Evolutionary conservation across 495 filamentous ascomycete genomes (phyloP).

Genomic region (Hypoxylon lenormandii): DNA sequence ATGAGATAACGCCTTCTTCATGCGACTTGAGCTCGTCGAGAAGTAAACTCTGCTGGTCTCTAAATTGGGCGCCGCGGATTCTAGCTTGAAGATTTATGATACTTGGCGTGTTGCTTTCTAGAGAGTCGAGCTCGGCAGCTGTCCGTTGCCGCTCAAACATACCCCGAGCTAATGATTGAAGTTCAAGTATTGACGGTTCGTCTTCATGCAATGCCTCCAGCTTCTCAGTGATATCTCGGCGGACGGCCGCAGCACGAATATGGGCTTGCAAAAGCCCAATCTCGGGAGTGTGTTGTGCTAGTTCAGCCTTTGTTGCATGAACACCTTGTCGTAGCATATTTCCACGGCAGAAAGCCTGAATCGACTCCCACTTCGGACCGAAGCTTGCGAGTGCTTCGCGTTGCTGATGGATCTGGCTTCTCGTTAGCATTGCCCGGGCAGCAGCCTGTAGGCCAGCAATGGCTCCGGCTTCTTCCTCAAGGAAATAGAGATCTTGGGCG

Average conservation of each 20-base stretch:
- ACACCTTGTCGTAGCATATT: constrained; percentile 59
- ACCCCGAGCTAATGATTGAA: constrained; percentile 64
- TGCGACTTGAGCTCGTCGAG: constrained; percentile 70
- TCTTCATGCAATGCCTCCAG: constrained; percentile 57
- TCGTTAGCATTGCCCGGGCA: constrained; percentile 54
- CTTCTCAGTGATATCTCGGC: constrained; percentile 59
- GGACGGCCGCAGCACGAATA: constrained; percentile 62
- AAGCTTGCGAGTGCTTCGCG: constrained; percentile 57
- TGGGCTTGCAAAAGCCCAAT: constrained; percentile 56
- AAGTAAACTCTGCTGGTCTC: constrained; percentile 64
- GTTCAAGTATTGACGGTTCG: constrained; percentile 57
- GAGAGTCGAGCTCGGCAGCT: constrained; percentile 64
- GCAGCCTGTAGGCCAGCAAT: constrained; percentile 66
- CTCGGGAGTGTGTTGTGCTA: constrained; percentile 51
- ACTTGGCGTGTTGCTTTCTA: constrained; percentile 67
- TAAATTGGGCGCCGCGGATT: constrained; percentile 71
- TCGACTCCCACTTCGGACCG: constrained; percentile 56
- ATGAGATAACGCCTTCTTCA: constrained; percentile 67
- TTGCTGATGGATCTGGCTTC: constrained; percentile 53
- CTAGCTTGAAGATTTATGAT: constrained; percentile 78
- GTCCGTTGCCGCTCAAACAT: constrained; percentile 65
- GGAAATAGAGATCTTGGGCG: constrained; percentile 52
- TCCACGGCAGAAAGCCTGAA: constrained; percentile 66
- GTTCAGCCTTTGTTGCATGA: constrained; percentile 54
- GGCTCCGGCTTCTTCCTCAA: constrained; percentile 52